Percentiles rank a stretch among this genome's conserved stretches.
Conservation (phyloP, 176 grass and related monocot species). For the Guadua angustifolia region DNA sequence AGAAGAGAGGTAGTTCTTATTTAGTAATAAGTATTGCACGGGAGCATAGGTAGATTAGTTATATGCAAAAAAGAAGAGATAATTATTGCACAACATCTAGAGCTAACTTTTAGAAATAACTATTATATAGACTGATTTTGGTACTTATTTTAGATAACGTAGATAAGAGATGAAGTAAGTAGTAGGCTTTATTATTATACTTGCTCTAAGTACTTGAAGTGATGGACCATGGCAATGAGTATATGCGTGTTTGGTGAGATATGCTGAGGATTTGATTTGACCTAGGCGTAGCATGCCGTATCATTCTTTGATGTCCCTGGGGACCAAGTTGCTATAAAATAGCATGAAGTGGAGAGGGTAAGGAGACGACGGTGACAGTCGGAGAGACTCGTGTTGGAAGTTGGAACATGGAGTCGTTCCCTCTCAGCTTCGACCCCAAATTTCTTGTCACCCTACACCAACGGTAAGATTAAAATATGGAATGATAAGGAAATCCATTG, state of each 20-base stretch:
- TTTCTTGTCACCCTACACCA: constrained; percentile 13
- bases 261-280: constrained; percentile 52
- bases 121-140: too few species aligned
- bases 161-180: too few species aligned
- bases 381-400: constrained; percentile 38
- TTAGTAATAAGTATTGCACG: too few species aligned
- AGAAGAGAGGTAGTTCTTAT: too few species aligned
- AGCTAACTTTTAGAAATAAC: too few species aligned
- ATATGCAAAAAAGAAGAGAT: too few species aligned
- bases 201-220: constrained; percentile 28
- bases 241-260: constrained; percentile 58
- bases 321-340: constrained; percentile 26
- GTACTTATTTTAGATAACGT: too few species aligned
- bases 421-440: background rate
- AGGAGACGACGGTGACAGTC: constrained; percentile 44
- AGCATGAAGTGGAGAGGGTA: constrained; percentile 47
- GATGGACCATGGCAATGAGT: constrained; percentile 28
- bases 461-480: constrained; percentile 38
- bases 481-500: background rate
- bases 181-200: too few species aligned
- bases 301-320: constrained; percentile 39
- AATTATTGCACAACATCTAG: too few species aligned
- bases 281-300: constrained; percentile 20
- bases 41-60: too few species aligned
- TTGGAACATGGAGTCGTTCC: background rate